Evolutionary conservation across 2,329 filamentous ascomycete genomes (phyloP), one percentile per base, ranked within the genome.

Genomic region (Thielaviopsis ethacetica): DNA sequence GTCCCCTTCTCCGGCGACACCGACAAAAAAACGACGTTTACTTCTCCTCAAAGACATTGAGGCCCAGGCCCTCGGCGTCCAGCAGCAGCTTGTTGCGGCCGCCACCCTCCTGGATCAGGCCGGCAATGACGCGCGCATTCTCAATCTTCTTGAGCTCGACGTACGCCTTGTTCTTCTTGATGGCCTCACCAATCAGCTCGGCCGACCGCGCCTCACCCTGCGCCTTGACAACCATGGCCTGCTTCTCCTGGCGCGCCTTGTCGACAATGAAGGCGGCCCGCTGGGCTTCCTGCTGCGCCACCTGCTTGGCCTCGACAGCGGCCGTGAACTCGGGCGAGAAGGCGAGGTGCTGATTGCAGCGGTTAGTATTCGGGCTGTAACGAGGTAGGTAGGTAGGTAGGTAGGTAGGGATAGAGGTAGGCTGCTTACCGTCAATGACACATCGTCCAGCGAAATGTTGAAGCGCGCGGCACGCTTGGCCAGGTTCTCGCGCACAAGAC

Each of bases 111-210:
- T 96, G 88, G 67, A 98, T 72, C 65, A 95, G 84, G 65, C 79
- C 73, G n/a, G 93, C 93, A 72, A 98, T 95, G 60, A 82, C 80
- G 65, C 88, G 81, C 6, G 93, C 93, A 68, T 96, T 98, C 77
- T 98, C 93, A 67, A 98, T 95, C 79, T 95, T 93, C 75, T 94
- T 88, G 69, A 98, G 81, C 74, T 97, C 93, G 63, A 98, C 83
- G 72, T 98, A 98, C 64, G 89, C 86, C 75, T 91, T 86, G 77
- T 81, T 94, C 86, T 97, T 98, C 88, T 97, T 98, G 83, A 98
- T 95, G 62, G 93, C 93, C 57, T 98, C 93, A 73, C 93, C 93
- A 68, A 98, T 96, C 64, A 98, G 84, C 75, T 98, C 91, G 53
- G 93, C 93, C 47, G 93, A 97, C 65, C 93, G 88, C 55, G 93